Evolutionary conservation across 371 early-diverging fungal genomes (phyloP).

Genomic region (Rhizopus sp.): DNA sequence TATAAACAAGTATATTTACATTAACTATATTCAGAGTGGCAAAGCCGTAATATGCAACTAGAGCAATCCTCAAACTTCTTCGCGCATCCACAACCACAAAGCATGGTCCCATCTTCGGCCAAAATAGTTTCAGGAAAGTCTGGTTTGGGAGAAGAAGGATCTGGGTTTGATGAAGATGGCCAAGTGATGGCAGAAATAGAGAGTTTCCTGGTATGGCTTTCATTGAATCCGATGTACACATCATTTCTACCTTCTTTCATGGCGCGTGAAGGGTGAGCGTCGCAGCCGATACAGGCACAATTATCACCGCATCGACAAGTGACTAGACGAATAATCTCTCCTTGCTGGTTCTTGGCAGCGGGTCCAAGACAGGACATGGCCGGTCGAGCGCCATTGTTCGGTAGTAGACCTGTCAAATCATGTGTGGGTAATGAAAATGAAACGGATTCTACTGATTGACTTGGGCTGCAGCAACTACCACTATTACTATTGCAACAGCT

Average conservation of each 20-base stretch:
- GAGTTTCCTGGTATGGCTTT: background rate
- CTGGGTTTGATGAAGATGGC: background rate
- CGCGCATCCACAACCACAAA: constrained; percentile 27
- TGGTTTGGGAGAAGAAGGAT: constrained; percentile 14
- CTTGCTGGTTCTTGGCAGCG: constrained; percentile 30
- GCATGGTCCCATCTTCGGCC: constrained; percentile 24
- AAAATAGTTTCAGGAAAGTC: constrained; percentile 32
- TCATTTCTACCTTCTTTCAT: constrained; percentile 42
- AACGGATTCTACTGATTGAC: constrained; percentile 6
- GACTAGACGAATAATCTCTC: constrained; percentile 36
- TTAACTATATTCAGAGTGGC: background rate
- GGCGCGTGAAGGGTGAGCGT: constrained; percentile 49
- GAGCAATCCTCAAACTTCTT: constrained; percentile 34
- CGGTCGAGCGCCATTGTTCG: constrained; percentile 13
- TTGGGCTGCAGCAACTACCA: too few species aligned
- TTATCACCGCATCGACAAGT: constrained; percentile 54
- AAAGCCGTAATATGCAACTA: constrained; percentile 11
- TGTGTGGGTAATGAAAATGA: constrained; percentile 4
- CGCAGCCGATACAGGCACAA: constrained; percentile 50
- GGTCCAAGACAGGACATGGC: constrained; percentile 30
- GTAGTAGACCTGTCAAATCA: background rate
- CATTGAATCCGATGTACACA: constrained; percentile 34
- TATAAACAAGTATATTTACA: too few species aligned
- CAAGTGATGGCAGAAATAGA: constrained; percentile 8
- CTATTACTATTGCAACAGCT: too few species aligned